A percentile compares a stretch with the other conserved stretches of the same genome.
Conservation (phyloP, 1,284 basidiomycete species). For the Caloboletus firmus region DNA sequence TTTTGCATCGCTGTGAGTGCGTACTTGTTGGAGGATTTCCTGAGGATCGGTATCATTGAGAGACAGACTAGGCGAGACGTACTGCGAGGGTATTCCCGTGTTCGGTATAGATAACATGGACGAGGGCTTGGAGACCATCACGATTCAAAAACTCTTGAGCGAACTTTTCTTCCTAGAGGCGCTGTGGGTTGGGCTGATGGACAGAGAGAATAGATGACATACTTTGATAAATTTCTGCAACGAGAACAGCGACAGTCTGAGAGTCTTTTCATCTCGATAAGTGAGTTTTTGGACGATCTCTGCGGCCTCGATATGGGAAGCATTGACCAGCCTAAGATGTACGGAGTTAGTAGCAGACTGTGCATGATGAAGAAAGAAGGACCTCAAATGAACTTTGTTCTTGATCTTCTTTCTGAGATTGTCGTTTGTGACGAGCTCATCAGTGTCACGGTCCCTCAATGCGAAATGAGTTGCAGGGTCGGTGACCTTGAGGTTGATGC, state of each 20-base stretch:
- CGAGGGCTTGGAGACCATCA: constrained; percentile 75
- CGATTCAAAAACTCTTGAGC: constrained; percentile 81
- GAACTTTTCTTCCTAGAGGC: constrained; percentile 80
- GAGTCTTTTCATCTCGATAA: constrained; percentile 58
- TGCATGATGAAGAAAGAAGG: constrained; percentile 33
- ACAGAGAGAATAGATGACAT: not conserved
- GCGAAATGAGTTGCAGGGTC: constrained; percentile 83
- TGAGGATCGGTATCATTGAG: constrained; percentile 6
- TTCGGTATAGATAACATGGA: constrained; percentile 65
- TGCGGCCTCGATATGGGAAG: constrained; percentile 78
- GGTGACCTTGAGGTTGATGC: constrained; percentile 78
- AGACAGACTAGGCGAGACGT: constrained; percentile 29
- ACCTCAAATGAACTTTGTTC: constrained; percentile 80
- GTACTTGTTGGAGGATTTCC: constrained; percentile 50
- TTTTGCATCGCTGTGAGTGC: constrained; percentile 84
- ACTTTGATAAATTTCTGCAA: constrained; percentile 83
- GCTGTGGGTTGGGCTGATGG: not conserved
- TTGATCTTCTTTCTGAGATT: constrained; percentile 83
- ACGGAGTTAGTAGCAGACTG: constrained; percentile 2
- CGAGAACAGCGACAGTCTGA: constrained; percentile 74
- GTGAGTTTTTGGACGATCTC: constrained; percentile 77
- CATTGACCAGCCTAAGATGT: constrained; percentile 66
- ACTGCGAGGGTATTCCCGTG: constrained; percentile 88
- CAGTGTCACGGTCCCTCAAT: constrained; percentile 79
- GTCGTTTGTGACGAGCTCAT: constrained; percentile 89